Base-by-base conservation (phyloP, 148 eudicot species). In the Dysphania ambrosioides region DNA sequence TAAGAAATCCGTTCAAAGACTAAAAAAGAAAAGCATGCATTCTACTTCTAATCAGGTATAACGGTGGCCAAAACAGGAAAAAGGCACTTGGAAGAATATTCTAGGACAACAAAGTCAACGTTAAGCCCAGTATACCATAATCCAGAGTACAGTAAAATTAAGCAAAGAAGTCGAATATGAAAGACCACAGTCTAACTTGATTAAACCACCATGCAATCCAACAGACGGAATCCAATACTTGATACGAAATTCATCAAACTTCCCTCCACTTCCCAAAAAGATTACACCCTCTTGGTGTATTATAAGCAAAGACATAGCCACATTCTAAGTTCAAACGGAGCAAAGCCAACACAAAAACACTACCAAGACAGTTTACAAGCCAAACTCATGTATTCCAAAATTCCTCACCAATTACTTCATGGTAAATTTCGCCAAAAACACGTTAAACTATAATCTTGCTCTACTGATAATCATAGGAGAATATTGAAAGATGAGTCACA, bases 1-100 rank as follows among this genome's bases (percentile, higher is more conserved):
- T 83, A 77, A 79, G 62, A 77, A 62, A 72, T 77, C 66, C 63
- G 61, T 66, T 82, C 71, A 85, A 61, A 69, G 31, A 76, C 81
- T 80, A 78, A 74, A 81, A 38, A 76, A 77, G 66, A 63, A 68
- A 44, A 68, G 35, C 40, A 60, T 49, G 66, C 24, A 55, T 49
- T 77, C 75, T 72, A 60, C 42, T 60, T 75, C 68, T 73, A 69
- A 55, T 60, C 72, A 49, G 40, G 79, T 6, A 58, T 24, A 55
- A 64, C 47, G 15, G 26, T 42, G 42, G 19, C 73, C 23, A 61
- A 26, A 63, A 56, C 38, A 12, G n/a, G 35, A 62, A 41, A 5
- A 23, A 5, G 21, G 61, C 18, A 40, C 65, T 53, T 27, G 31
- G 4, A 31, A 68, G 26, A 70, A 21, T 23, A 6, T 32, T 6